Base-by-base conservation (phyloP, 2,329 filamentous ascomycete genomes). In the Cytospora mali region DNA sequence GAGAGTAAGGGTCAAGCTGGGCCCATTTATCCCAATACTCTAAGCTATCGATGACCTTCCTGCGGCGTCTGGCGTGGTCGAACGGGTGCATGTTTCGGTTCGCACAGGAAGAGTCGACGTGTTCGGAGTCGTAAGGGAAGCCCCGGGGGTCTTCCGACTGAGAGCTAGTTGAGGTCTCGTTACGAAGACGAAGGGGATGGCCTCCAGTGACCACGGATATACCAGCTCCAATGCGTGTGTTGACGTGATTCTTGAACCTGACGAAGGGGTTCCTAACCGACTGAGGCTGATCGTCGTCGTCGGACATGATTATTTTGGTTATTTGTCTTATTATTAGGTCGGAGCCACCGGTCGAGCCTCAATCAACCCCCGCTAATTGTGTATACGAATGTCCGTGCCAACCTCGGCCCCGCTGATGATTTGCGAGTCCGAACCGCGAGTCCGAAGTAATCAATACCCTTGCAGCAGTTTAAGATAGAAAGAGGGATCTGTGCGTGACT, bases 1-100 rank as follows among this genome's bases (percentile, higher is more conserved):
- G 80, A 13, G 78, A 81, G 70, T 81, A 82, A 2, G 75, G 73
- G 18, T 79, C 80, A 52, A 71, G 69, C 18, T 69, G 64, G 51
- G 74, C 68, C 71, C 79, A 80, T 18, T 69, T 68, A 52, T 73
- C 69, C 66, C 77, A 74, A 50, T 69, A 68, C 13, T 66, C 61
- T 51, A 57, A 46, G 42, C n/a, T 25, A 25, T 25, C 49, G 28
- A 65, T 46, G 46, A 51, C 33, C 23, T n/a, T 25, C 39, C 14
- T 29, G n/a, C 50, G 49, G 51, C 21, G 53, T 56, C 14, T 29
- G 42, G 25, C 39, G 58, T 50, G 23, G 66, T 46, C 42, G 25
- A n/a, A 14, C 18, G 27, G 42, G 28, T 23, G 39, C 27, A 4
- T 29, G 11, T n/a, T 46, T 23, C 25, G 21, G 16, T 21, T 28